Evolutionary conservation across 495 filamentous ascomycete genomes (phyloP).

Genomic region (Poronia punctata): DNA sequence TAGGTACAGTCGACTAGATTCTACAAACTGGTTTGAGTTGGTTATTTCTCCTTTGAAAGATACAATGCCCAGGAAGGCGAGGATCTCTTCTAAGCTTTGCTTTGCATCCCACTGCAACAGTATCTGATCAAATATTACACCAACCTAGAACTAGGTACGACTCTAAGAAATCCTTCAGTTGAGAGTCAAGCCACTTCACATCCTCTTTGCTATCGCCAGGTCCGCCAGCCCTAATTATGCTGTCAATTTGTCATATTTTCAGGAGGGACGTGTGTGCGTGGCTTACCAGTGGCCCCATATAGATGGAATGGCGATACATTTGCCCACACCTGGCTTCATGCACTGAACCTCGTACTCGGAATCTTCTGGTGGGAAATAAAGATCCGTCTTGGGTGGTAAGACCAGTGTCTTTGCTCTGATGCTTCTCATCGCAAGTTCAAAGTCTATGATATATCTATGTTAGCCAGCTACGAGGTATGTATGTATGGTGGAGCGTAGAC

Average conservation of each 20-base stretch:
- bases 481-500: too few relatives aligned
- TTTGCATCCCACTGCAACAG: too few relatives aligned
- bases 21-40: too few relatives aligned
- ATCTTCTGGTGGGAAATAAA: slow-evolving; percentile 72
- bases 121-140: too few relatives aligned
- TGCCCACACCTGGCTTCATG: slow-evolving; percentile 56
- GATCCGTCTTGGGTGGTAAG: slow-evolving; percentile 58
- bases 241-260: slow-evolving; percentile 18
- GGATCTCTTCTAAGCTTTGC: too few relatives aligned
- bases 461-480: background rate
- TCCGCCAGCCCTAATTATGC: slow-evolving; percentile 54
- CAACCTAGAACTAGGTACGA: too few relatives aligned
- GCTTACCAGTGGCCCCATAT: slow-evolving; percentile 58
- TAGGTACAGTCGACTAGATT: too few relatives aligned
- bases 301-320: slow-evolving; percentile 50
- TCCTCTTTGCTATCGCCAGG: slow-evolving; percentile 58
- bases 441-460: slow-evolving; percentile 26
- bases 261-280: background rate
- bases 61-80: too few relatives aligned
- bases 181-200: slow-evolving; percentile 59
- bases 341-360: slow-evolving; percentile 59
- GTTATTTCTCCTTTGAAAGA: too few relatives aligned
- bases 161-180: slow-evolving; percentile 44
- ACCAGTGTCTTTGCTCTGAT: slow-evolving; percentile 64
- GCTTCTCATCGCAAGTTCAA: slow-evolving; percentile 55